These are phyloP conservation scores for Leccinum longicurvipes DNA, from an alignment of 768 basidiomycete genomes.

Conservation along the genomic window DNA sequence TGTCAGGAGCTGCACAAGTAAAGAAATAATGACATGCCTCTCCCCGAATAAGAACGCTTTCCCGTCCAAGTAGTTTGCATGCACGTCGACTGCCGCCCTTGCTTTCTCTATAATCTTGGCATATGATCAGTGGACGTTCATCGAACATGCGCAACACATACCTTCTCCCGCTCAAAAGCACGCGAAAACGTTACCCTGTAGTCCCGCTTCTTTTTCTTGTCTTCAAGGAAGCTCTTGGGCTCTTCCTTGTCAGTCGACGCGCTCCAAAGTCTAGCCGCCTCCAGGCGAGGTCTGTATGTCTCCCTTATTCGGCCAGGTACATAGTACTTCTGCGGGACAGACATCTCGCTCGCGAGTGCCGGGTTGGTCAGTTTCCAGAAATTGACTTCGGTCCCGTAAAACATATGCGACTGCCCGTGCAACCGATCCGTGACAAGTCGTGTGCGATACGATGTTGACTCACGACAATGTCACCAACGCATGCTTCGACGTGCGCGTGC, in stretches of 20 bases:
- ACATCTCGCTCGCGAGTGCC: constrained; percentile 52
- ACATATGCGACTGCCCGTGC: constrained; percentile 50
- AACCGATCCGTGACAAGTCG: constrained; percentile 2
- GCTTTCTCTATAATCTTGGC: constrained; percentile 60
- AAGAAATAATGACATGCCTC: constrained; percentile 34
- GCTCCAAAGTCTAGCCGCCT: constrained; percentile 64
- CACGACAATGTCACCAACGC: constrained; percentile 71
- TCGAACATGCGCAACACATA: background rate
- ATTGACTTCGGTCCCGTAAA: constrained; percentile 62
- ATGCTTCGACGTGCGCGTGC: constrained; percentile 60
- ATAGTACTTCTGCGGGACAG: constrained; percentile 72
- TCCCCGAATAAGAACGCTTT: constrained; percentile 51
- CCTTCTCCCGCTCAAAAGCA: constrained; percentile 66
- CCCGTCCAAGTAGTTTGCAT: constrained; percentile 51
- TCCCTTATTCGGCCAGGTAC: constrained; percentile 62
- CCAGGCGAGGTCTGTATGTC: constrained; percentile 53
- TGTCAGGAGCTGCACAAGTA: background rate
- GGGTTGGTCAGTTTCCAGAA: constrained; percentile 57
- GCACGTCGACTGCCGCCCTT: constrained; percentile 52
- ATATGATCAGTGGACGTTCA: constrained; percentile 3
- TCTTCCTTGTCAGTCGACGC: constrained; percentile 39
- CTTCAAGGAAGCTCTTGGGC: constrained; percentile 34
- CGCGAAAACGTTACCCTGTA: constrained; percentile 42
- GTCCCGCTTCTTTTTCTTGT: constrained; percentile 32
- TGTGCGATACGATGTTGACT: constrained; percentile 25